Percentiles rank a stretch among this genome's conserved stretches.
Evolutionary conservation across 2,329 filamentous ascomycete species (phyloP).

Genomic region (Trichoderma atroviride): DNA sequence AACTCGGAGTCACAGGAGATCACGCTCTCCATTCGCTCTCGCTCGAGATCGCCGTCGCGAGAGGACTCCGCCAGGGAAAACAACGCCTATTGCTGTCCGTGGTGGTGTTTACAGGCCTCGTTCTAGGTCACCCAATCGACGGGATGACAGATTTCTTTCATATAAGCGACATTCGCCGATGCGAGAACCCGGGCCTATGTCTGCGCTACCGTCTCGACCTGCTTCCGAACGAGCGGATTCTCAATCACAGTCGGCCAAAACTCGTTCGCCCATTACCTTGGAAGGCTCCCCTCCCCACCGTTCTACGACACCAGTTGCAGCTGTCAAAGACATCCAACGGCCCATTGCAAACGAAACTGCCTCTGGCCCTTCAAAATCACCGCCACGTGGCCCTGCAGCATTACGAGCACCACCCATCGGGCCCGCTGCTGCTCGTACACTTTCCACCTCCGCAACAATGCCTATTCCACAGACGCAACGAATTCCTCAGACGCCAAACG

Average conservation of each 20-base stretch:
- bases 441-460: slow-evolving; percentile 42
- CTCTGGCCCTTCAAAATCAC: slow-evolving; percentile 45
- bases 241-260: slow-evolving; percentile 50
- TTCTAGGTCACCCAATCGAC: slow-evolving; percentile 54
- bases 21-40: slow-evolving; percentile 55
- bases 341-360: slow-evolving; percentile 36
- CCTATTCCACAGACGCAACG: slow-evolving; percentile 41
- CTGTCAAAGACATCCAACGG: slow-evolving; percentile 36
- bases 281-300: slow-evolving; percentile 43
- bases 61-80: slow-evolving; percentile 38
- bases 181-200: slow-evolving; percentile 54
- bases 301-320: slow-evolving; percentile 31
- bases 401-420: slow-evolving; percentile 55
- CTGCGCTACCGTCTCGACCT: slow-evolving; percentile 54
- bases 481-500: slow-evolving; percentile 41
- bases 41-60: slow-evolving; percentile 50
- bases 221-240: slow-evolving; percentile 57
- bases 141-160: slow-evolving; percentile 48
- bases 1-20: slow-evolving; percentile 47
- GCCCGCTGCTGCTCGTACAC: slow-evolving; percentile 44
- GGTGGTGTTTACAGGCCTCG: slow-evolving; percentile 56
- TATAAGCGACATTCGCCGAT: slow-evolving; percentile 53
- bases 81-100: slow-evolving; percentile 36
- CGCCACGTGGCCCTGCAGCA: slow-evolving; percentile 59
- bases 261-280: slow-evolving; percentile 51